A percentile compares a stretch with the other conserved stretches of the same genome.
Conservation (phyloP, 164 flowering plant species). For the Annona cherimola region DNA sequence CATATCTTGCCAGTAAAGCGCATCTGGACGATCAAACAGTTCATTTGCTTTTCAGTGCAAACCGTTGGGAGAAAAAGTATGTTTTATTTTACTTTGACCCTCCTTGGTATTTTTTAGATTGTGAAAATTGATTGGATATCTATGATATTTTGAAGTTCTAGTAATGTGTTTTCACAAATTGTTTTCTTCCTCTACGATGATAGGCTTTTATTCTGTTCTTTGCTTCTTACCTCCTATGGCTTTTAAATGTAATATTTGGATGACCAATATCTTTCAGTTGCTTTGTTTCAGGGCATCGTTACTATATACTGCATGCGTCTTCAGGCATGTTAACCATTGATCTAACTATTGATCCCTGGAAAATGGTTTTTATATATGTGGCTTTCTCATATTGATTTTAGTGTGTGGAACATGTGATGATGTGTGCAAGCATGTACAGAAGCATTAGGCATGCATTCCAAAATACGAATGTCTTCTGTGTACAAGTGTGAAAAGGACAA, state of each 20-base stretch:
- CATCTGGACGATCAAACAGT: conserved; percentile 69
- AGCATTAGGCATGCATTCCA: neutral
- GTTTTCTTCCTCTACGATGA: neutral
- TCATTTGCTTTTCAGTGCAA: conserved; percentile 83
- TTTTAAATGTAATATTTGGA: neutral
- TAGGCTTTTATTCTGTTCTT: neutral
- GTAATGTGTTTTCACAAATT: neutral
- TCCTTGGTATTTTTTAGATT: neutral
- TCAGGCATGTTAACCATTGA: too few species aligned
- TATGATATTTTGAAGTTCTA: neutral
- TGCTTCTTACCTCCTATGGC: too few species aligned
- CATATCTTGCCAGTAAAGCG: conserved; percentile 61
- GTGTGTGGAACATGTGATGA: neutral
- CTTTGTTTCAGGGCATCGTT: neutral
- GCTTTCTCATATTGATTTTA: neutral
- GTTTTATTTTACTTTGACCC: conserved; percentile 6
- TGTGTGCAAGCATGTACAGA: neutral
- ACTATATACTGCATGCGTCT: too few species aligned
- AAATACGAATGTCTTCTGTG: too few species aligned
- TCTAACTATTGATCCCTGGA: neutral
- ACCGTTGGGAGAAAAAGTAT: conserved; percentile 84
- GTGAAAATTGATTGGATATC: neutral
- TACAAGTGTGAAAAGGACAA: too few species aligned
- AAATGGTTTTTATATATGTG: too few species aligned
- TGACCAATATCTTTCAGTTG: neutral